phyloP scores from a whole-genome alignment of 306 rosid species.

The Neltuma alba region DNA sequence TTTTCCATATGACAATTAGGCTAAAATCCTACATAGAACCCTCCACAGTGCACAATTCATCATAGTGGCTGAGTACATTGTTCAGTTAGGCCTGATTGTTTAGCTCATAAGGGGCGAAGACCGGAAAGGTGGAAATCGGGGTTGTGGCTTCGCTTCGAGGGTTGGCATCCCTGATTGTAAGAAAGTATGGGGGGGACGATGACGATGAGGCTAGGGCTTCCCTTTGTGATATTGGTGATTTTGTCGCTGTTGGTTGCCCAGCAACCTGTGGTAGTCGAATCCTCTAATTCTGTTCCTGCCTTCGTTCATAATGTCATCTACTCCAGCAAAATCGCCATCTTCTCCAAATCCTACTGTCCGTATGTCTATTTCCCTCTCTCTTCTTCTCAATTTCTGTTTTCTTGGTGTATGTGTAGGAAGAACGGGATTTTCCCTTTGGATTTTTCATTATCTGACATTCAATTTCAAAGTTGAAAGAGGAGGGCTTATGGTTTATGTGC shows the following conservation, averaged over 20 bases:
- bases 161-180: not conserved
- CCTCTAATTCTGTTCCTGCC: constrained; percentile 67
- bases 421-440: not conserved
- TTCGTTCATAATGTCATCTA: constrained; percentile 80
- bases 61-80: no score
- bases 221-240: constrained; percentile 21
- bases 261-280: constrained; percentile 35
- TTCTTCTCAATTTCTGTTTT: not conserved
- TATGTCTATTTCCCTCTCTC: constrained; percentile 30
- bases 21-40: no score
- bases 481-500: not conserved
- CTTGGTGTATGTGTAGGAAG: not conserved
- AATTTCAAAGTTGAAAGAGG: not conserved
- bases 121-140: not conserved
- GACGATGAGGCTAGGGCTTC: not conserved
- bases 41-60: no score
- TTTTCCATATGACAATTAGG: no score
- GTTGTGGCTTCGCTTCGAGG: not conserved
- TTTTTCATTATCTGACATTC: not conserved
- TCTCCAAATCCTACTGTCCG: constrained; percentile 98
- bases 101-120: not conserved
- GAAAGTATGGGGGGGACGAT: not conserved
- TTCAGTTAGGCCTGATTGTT: no score
- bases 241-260: constrained; percentile 31
- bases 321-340: constrained; percentile 78